A percentile compares a stretch with the other conserved stretches of the same genome.
These are phyloP conservation scores for Myriangium duriaei DNA, from an alignment of 2,329 filamentous ascomycete species.

Conservation along the genomic window DNA sequence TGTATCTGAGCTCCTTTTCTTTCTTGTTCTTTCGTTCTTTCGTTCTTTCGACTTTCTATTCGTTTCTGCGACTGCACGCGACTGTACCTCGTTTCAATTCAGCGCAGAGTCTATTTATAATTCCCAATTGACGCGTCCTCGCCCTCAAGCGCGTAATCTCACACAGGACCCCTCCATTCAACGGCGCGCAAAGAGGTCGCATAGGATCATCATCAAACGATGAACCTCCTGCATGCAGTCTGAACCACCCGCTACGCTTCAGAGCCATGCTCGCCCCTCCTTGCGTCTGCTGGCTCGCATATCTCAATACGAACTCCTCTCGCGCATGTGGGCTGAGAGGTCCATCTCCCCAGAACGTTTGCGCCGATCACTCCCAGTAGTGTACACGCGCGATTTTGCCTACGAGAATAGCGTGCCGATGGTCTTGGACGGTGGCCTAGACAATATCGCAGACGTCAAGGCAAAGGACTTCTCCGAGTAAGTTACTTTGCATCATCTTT, in stretches of 20 bases:
- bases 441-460: constrained; percentile 34
- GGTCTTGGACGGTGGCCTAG: constrained; percentile 33
- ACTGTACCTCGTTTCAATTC: no score
- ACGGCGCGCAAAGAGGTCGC: not conserved
- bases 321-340: constrained; percentile 14
- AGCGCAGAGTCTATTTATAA: no score
- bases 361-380: constrained; percentile 12
- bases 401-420: constrained; percentile 27
- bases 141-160: no score
- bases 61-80: no score
- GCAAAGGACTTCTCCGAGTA: constrained; percentile 42
- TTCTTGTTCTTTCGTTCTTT: no score
- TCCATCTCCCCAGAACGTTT: constrained; percentile 13
- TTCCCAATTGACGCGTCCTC: no score
- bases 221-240: constrained; percentile 9
- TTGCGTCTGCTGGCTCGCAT: constrained; percentile 12
- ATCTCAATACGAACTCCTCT: constrained; percentile 9
- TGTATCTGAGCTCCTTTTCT: no score
- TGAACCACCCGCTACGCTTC: constrained; percentile 8
- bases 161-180: not conserved
- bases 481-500: constrained; percentile 31
- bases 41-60: no score
- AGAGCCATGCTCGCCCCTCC: constrained; percentile 12
- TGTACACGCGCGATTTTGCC: constrained; percentile 31
- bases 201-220: not conserved